These are phyloP conservation scores for Septoria petroselini DNA, from an alignment of 2,329 filamentous ascomycete genomes.

Conservation along the genomic window DNA sequence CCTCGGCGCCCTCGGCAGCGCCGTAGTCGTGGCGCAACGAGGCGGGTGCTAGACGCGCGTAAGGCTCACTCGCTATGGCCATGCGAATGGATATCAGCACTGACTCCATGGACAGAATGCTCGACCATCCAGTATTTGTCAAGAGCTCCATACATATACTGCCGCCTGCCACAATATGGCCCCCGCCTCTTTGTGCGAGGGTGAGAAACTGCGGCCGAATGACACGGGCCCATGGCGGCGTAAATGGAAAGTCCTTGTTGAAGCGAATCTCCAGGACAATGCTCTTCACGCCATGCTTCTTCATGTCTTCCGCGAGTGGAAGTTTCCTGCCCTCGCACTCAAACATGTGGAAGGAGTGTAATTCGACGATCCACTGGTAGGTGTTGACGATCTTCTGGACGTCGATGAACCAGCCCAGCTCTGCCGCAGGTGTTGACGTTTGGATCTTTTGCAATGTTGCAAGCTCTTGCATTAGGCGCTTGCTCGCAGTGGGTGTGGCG, in stretches of 20 bases:
- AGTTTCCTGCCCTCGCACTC: constrained; percentile 42
- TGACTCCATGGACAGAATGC: constrained; percentile 69
- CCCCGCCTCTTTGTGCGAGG: constrained; percentile 71
- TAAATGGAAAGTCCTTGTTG: constrained; percentile 68
- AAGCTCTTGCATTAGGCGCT: constrained; percentile 63
- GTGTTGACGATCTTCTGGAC: constrained; percentile 64
- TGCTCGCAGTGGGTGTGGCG: constrained; percentile 60
- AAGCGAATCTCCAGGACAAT: constrained; percentile 82
- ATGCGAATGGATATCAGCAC: constrained; percentile 77
- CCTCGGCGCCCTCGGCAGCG: constrained; percentile 67
- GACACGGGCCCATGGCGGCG: constrained; percentile 80
- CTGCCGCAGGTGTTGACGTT: constrained; percentile 55
- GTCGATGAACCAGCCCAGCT: constrained; percentile 83
- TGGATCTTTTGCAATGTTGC: constrained; percentile 63
- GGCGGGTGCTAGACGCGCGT: constrained; percentile 61
- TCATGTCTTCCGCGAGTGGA: constrained; percentile 74
- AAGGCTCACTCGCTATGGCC: constrained; percentile 69
- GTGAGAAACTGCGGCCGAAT: constrained; percentile 74
- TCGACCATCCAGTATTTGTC: constrained; percentile 78
- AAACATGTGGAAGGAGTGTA: constrained; percentile 67
- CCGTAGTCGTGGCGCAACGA: constrained; percentile 50
- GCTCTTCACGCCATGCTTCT: constrained; percentile 57
- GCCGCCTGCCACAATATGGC: constrained; percentile 79
- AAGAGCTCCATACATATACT: constrained; percentile 75
- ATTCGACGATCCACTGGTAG: constrained; percentile 88